Base-by-base conservation (phyloP, 1,139 yeast species). In the Candida albicans region DNA sequence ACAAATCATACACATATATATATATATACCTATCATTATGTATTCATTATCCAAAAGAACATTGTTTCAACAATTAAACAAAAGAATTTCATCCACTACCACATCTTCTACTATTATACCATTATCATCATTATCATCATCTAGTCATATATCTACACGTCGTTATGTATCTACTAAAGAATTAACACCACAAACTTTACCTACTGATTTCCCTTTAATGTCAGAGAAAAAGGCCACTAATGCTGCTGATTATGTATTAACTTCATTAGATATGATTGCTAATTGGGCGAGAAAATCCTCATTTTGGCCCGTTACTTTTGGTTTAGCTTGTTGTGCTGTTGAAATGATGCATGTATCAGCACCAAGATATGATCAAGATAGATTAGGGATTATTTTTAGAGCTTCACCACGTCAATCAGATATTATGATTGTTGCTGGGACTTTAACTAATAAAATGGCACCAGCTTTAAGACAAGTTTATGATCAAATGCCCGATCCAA, bases 271-370 rank as follows among this genome's bases (percentile, higher is more conserved):
- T 61, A 81, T 84, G 49, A 80, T 87, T 53, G 93, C 91, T 54
- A 86, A 85, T 70, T 88, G 96, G 96, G 95, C 95, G 2, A 81
- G 96, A 66, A 90, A 87, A 62, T 88, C 95, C 28, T 85, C 95
- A 4, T 87, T 88, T 67, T 88, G 96, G 96, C 96, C 96, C 11
- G 95, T 87, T 42, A 88, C 96, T 39, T 88, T 88, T 67, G 96
- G 96, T 35, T 74, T 87, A 59, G 96, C 96, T 8, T 87, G 96
- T 70, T 87, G 96, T 73, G 95, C 96, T 50, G 95, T 88, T 38
- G 96, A 88, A 69, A 88, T 88, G 96, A 88, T 88, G 96, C 96
- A 88, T 68, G 88, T 85, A 37, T 88, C 96, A 26, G 83, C 95
- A 47, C 95, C 96, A 51, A 77, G 96, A 65, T 88, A 88, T 69